Base-by-base conservation (phyloP, 2,329 filamentous ascomycete species). In the Phialocephala subalpina region DNA sequence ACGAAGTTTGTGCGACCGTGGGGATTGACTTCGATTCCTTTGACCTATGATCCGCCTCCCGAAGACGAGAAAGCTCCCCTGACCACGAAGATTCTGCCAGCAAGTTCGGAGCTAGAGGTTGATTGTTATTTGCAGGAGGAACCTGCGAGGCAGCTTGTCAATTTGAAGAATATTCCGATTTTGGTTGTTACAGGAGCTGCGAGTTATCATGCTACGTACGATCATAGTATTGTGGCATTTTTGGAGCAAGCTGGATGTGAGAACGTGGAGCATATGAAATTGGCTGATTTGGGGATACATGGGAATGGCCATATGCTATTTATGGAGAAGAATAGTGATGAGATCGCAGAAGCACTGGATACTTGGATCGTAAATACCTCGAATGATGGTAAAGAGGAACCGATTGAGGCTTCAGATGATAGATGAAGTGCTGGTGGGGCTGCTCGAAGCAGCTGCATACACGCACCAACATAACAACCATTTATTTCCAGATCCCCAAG, bases 221-320 rank as follows among this genome's bases (percentile, higher is more conserved):
- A 84, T 67, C 78, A 80, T 71, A 82, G 78, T 64, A 80, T 76
- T 0, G 78, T 79, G 3, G 67, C 70, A 49, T 83, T 77, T 64
- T 72, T 84, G 35, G 72, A 73, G 58, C 82, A 84, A 72, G 82
- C 81, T 4, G 82, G 82, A 0, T 61, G 58, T 74, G 77, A 69
- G 68, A 71, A 27, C 66, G 75, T 35, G 27, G 70, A 79, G 60
- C 76, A 79, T 67, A 38, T 82, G 45, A 74, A 76, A 69, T 75
- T 84, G 25, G 76, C 65, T 6, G 74, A 80, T 35, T 70, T 72
- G 7, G 80, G 80, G 3, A 77, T 83, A 40, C 68, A 74, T 42
- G 82, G 82, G 8, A 84, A 84, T 64, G 81, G 80, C 0, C 82
- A 84, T 73, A 79, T 84, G 78, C 78, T 82, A 63, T 82, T 84